These are phyloP conservation scores for Tremella yokohamensis DNA, from an alignment of 768 basidiomycete genomes.

Conservation along the genomic window DNA sequence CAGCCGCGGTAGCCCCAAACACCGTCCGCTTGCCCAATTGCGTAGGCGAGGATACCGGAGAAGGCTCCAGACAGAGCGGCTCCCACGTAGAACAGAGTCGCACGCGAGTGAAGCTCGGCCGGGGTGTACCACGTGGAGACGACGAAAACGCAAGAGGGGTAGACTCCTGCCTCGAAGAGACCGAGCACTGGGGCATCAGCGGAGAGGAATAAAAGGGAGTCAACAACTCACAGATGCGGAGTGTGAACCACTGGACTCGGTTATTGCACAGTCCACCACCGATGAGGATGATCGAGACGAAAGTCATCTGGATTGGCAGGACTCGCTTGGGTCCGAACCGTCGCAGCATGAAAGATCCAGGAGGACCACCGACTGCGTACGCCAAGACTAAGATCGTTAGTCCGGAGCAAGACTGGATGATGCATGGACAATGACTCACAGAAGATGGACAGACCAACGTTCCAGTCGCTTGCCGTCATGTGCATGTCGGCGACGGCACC, in stretches of 20 bases:
- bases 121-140: slow-evolving; percentile 14
- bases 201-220: not conserved
- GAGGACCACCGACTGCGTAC: slow-evolving; percentile 24
- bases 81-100: slow-evolving; percentile 20
- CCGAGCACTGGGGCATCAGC: slow-evolving; percentile 32
- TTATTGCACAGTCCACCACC: slow-evolving; percentile 24
- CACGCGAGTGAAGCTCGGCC: slow-evolving; percentile 4
- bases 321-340: slow-evolving; percentile 32
- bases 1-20: slow-evolving; percentile 8
- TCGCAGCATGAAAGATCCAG: slow-evolving; percentile 25
- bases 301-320: slow-evolving; percentile 16
- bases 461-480: slow-evolving; percentile 12
- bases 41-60: slow-evolving; percentile 18
- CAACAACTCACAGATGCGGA: slow-evolving; percentile 21
- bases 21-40: slow-evolving; percentile 3
- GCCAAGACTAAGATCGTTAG: slow-evolving; percentile 23
- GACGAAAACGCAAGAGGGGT: slow-evolving; percentile 25
- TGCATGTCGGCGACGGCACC: slow-evolving; percentile 14
- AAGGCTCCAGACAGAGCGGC: slow-evolving; percentile 11
- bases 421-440: not conserved
- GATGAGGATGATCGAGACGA: slow-evolving; percentile 23
- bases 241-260: slow-evolving; percentile 28
- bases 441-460: slow-evolving; percentile 10
- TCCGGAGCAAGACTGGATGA: too few species aligned
- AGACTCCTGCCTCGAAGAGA: slow-evolving; percentile 31